Evolutionary conservation across 129 eudicot genomes (phyloP).

Genomic region (Oenanthe sinensis): DNA sequence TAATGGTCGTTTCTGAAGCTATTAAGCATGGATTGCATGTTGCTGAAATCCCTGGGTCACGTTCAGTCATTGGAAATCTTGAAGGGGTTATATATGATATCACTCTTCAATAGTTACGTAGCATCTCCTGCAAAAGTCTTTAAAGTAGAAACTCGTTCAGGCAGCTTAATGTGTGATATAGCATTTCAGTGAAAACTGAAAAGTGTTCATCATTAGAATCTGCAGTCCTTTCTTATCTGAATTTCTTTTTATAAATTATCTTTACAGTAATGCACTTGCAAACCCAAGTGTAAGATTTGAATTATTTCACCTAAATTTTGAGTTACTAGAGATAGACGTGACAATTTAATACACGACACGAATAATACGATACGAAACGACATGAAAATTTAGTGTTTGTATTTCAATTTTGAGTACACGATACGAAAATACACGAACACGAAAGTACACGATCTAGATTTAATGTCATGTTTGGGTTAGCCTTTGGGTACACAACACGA

Average conservation of each 20-base stretch:
- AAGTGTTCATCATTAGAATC: background rate
- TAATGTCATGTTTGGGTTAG: no score
- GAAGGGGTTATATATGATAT: conserved; percentile 77
- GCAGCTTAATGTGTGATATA: background rate
- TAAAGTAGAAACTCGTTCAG: background rate
- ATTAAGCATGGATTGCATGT: conserved; percentile 49
- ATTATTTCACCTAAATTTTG: background rate
- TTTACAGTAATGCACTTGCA: background rate
- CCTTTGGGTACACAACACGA: no score
- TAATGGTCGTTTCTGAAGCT: conserved; percentile 64
- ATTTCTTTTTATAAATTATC: background rate
- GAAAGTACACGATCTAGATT: no score
- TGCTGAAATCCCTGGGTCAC: conserved; percentile 64
- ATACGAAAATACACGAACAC: no score
- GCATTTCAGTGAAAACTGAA: background rate
- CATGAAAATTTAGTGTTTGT: no score
- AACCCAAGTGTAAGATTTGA: background rate
- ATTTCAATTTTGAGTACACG: no score
- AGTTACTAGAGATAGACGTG: background rate
- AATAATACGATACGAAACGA: no score
- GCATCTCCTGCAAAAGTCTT: background rate
- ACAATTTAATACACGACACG: no score
- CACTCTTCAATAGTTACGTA: conserved; percentile 16
- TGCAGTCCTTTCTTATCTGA: background rate
- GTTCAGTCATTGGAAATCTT: conserved; percentile 42